Evolutionary conservation across 306 rosid species (phyloP).

Genomic region (Malus orientalis): DNA sequence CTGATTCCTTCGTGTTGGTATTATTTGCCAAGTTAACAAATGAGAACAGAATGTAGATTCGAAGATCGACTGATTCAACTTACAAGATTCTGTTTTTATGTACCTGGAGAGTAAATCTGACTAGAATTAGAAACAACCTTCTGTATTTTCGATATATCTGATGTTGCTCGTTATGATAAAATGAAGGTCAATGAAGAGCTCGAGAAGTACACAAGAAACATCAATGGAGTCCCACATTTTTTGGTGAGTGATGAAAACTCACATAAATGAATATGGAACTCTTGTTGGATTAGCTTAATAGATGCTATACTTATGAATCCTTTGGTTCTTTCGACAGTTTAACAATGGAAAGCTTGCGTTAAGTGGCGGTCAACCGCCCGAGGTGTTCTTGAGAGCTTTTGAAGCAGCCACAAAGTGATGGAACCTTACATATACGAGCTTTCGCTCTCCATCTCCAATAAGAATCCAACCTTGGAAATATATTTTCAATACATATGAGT

Average conservation of each 20-base stretch:
- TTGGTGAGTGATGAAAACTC: slow-evolving; percentile 42
- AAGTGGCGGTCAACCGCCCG: slow-evolving; percentile 73
- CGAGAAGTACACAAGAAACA: slow-evolving; percentile 35
- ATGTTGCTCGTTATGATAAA: slow-evolving; percentile 18
- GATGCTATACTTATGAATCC: not conserved
- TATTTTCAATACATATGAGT: not conserved
- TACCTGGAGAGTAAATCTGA: no score
- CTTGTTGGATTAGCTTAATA: not conserved
- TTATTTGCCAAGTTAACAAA: slow-evolving; percentile 4
- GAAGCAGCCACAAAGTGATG: slow-evolving; percentile 37
- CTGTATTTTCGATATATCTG: not conserved
- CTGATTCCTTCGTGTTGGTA: slow-evolving; percentile 9
- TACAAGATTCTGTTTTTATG: not conserved
- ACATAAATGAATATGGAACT: not conserved
- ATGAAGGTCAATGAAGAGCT: slow-evolving; percentile 71
- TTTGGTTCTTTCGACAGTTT: slow-evolving; percentile 45
- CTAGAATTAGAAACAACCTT: not conserved
- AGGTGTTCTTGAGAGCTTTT: slow-evolving; percentile 70
- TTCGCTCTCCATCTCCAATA: not conserved
- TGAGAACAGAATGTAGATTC: not conserved
- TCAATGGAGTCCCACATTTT: slow-evolving; percentile 71
- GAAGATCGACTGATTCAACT: not conserved
- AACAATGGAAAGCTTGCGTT: slow-evolving; percentile 59
- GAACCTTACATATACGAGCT: not conserved
- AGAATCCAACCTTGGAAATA: not conserved